Evolutionary conservation across 1,139 yeast species (phyloP), one percentile per base, ranked within the genome.

Genomic region (Debaryomyces sp.): DNA sequence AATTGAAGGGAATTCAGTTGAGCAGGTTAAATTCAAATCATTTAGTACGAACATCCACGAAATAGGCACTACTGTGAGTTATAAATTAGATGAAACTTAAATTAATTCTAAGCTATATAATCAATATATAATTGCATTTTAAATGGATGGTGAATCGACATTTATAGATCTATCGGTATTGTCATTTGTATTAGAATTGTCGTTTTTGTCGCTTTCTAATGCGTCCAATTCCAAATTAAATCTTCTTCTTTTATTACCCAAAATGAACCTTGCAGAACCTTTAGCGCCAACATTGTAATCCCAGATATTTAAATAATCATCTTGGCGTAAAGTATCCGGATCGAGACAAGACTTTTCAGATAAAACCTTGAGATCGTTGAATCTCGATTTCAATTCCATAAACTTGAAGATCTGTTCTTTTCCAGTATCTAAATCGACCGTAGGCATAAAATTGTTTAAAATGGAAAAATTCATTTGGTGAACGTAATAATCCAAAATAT

Each of bases 51-150:
- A 77, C 48, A 75, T 80, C 26, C 96, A 89, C 64, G 78, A 81
- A 48, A 85, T 91, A 18, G 89, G 89, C 12, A 86, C 96, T 0
- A 72, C 81, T 46, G 97, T 91, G 8, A 87, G 89, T 50, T 91
- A 90, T 63, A 84, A 68, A 47, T 53, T 70, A 33, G 64, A 66
- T 40, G 52, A 55, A 32, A 27, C 35, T 21, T 44, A 33, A 33
- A 38, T 30, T 35, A 35, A 35, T 12, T 35, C 8, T 21, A 44
- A 35, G 24, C 30, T 30, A 37, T 38, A 38, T 22, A 37, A 12
- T 29, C 27, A 37, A 24, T 21, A 24, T 21, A 37, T 23, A 26
- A 23, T 18, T 35, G 45, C 27, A 27, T 26, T 18, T 42, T 35
- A 43, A 18, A 35, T 9, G 27, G 26, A 9, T 17, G 26, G 26